Base-by-base conservation (phyloP, 164 flowering plant species). In the Magnolia kwangsiensis region DNA sequence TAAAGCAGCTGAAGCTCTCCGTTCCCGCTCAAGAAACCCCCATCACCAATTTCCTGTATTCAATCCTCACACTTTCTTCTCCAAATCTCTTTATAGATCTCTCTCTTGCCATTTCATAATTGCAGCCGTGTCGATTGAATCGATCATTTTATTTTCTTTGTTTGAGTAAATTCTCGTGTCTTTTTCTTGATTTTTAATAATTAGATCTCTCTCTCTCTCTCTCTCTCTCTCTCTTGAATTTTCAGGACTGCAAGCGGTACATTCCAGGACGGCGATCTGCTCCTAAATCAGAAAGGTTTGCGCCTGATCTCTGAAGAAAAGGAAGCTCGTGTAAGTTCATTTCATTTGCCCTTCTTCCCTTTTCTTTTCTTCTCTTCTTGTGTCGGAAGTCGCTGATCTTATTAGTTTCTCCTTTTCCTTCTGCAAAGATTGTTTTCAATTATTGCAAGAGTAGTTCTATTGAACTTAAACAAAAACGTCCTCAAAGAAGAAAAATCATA, bases 211-310 rank as follows among this genome's bases (percentile, higher is more conserved):
- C 29, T 27, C 29, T 27, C 45, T 6, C 29, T 27, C 29, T 27
- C 29, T 27, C 29, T 27, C 29, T 19, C 29, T 19, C 67, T 37
- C 45, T 51, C 71, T 69, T 67, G 64, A 50, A 31, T 74, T 75
- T 37, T 67, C 84, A 94, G 99, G 89, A 91, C 98, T 21, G 96
- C 98, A 0, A 96, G 99, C 74, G 99, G 99, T 20, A 96, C 99
- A 51, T 96, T 96, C 85, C 98, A 92, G 63, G 98, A 96, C 66
- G 99, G 99, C 7, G 98, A 93, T 90, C 84, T 96, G 76, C 89
- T 90, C 14, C 85, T 96, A 72, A 96, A 96, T 73, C 93, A 88
- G 87, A 96, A 87, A 78, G 99, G 99, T 1, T 64, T 96, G 81
- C 85, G 98, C 18, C 86, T 92, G 29, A 84, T 87, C 29, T 94